phyloP scores from a whole-genome alignment of 1,284 basidiomycete genomes.

The Apiotrichum gracile region DNA sequence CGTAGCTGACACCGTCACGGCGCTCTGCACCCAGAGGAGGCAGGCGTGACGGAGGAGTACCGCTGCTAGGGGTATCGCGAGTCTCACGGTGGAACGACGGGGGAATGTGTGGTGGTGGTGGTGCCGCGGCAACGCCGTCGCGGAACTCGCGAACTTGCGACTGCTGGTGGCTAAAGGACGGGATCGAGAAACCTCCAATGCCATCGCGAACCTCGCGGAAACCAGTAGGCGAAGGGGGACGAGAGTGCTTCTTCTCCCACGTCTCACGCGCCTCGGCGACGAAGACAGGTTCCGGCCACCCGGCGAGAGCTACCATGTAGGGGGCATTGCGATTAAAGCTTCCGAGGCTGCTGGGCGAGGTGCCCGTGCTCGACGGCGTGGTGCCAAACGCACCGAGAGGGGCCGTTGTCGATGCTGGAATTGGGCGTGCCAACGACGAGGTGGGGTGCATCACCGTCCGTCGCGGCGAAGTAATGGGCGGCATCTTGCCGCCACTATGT shows the following conservation, averaged over 20 bases:
- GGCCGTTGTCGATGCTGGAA: neutral
- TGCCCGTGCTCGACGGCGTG: neutral
- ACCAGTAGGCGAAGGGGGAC: constrained; percentile 11
- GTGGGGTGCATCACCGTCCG: constrained; percentile 5
- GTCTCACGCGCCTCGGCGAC: constrained; percentile 16
- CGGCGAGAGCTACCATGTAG: constrained; percentile 35
- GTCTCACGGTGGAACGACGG: neutral
- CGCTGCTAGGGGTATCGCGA: neutral
- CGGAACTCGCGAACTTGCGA: neutral
- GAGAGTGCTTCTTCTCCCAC: constrained; percentile 16
- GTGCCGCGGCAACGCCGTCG: neutral
- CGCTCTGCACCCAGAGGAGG: neutral
- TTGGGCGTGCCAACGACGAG: constrained; percentile 2
- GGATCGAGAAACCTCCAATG: constrained; percentile 1
- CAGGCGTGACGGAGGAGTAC: neutral
- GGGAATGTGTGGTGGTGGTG: neutral
- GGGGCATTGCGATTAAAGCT: constrained; percentile 10
- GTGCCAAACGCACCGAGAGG: neutral
- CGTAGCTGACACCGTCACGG: neutral
- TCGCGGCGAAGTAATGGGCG: constrained; percentile 14
- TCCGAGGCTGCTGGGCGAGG: neutral
- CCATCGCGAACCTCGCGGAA: constrained; percentile 15
- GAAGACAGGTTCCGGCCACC: constrained; percentile 37
- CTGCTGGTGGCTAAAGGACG: neutral
- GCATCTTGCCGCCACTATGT: constrained; percentile 3